phyloP scores from a whole-genome alignment of 805 yeast genomes.

The Cyberlindnera subsufficiens region DNA sequence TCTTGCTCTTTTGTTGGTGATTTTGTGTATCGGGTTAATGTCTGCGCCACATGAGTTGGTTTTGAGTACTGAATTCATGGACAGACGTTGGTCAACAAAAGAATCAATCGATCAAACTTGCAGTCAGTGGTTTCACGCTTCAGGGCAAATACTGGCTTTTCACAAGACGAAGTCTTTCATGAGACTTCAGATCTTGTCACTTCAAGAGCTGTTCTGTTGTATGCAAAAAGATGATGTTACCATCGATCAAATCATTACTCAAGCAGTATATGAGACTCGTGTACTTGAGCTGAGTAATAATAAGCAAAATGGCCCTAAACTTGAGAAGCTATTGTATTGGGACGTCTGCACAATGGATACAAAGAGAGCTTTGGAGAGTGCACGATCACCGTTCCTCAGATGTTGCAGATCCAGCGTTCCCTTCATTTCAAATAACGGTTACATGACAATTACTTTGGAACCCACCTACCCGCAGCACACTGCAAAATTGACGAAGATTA shows the following conservation, averaged over 20 bases:
- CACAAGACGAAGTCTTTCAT: slow-evolving; percentile 2
- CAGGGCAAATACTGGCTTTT: slow-evolving; percentile 14
- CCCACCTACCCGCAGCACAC: slow-evolving; percentile 1
- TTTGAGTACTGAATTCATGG: slow-evolving; percentile 4
- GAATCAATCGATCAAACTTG: slow-evolving; percentile 1
- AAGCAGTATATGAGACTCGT: slow-evolving; percentile 7
- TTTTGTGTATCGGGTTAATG: slow-evolving; percentile 7
- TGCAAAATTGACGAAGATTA: slow-evolving; percentile 3
- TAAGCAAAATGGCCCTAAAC: background rate
- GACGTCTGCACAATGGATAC: slow-evolving; percentile 9
- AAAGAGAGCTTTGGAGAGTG: slow-evolving; percentile 6
- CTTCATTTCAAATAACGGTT: background rate
- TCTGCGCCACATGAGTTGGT: slow-evolving; percentile 8
- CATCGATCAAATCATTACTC: slow-evolving; percentile 5
- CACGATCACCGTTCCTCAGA: slow-evolving; percentile 6
- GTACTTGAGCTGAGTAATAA: slow-evolving; percentile 4
- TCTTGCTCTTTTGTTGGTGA: slow-evolving; percentile 8
- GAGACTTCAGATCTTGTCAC: slow-evolving; percentile 4
- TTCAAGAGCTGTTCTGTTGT: slow-evolving; percentile 6
- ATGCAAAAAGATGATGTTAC: slow-evolving; percentile 3
- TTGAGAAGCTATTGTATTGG: slow-evolving; percentile 11
- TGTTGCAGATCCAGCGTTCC: slow-evolving; percentile 6
- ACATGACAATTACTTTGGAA: background rate
- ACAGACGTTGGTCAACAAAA: slow-evolving; percentile 3
- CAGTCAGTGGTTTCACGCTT: slow-evolving; percentile 11